A percentile compares a stretch with the other conserved stretches of the same genome.
phyloP scores from a whole-genome alignment of 169 alveolate species.

The Eimeria praecox region DNA sequence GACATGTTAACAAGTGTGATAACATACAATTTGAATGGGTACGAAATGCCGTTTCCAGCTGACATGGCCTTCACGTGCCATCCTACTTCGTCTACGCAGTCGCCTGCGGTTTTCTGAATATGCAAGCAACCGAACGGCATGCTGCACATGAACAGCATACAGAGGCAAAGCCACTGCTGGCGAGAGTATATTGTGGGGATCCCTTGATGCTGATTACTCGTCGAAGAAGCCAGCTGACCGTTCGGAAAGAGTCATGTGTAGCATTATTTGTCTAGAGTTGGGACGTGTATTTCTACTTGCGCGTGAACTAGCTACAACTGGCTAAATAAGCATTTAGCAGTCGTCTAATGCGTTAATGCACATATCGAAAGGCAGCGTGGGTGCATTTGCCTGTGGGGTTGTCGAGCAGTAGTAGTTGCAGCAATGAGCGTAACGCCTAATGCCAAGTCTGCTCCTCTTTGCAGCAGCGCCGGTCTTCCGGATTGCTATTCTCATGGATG shows the following conservation, averaged over 20 bases:
- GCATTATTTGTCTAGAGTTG: too few relatives aligned
- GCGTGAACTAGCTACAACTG: too few relatives aligned
- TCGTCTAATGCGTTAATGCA: too few relatives aligned
- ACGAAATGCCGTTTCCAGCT: background rate
- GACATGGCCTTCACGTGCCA: background rate
- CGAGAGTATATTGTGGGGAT: background rate
- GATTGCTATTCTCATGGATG: too few relatives aligned
- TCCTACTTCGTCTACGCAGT: background rate
- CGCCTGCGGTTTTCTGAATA: background rate
- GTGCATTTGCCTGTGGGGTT: too few relatives aligned
- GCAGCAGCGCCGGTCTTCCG: too few relatives aligned
- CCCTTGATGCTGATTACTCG: background rate
- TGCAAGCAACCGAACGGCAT: background rate
- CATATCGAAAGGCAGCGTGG: too few relatives aligned
- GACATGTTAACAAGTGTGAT: background rate
- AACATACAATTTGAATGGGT: background rate
- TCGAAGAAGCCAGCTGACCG: background rate
- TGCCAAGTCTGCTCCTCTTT: too few relatives aligned
- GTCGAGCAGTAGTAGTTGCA: too few relatives aligned
- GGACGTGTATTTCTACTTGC: too few relatives aligned
- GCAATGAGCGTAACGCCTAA: too few relatives aligned
- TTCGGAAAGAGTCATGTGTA: background rate
- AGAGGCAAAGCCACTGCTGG: background rate
- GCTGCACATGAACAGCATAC: background rate
- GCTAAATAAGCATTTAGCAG: too few relatives aligned